Evolutionary conservation across 805 yeast genomes (phyloP).

Genomic region (Peterozyma toletana): DNA sequence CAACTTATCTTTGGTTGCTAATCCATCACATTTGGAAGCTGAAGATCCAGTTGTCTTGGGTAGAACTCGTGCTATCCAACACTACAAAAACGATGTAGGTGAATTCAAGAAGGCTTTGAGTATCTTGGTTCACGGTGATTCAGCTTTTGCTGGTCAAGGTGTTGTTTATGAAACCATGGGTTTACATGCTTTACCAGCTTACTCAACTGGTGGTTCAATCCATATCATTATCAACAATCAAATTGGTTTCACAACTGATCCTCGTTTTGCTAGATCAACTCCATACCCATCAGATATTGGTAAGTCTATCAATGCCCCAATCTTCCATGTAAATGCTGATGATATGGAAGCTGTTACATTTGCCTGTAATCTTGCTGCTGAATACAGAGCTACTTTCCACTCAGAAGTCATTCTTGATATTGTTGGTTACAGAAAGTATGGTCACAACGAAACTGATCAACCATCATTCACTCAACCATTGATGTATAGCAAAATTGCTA

Average conservation of each 20-base stretch:
- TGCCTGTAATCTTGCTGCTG: slow-evolving; percentile 94
- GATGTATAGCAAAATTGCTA: slow-evolving; percentile 88
- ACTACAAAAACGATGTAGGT: slow-evolving; percentile 82
- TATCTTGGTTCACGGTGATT: slow-evolving; percentile 95
- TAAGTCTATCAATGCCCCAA: slow-evolving; percentile 94
- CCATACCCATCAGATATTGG: slow-evolving; percentile 98
- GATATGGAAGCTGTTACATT: slow-evolving; percentile 91
- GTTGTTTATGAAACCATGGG: slow-evolving; percentile 99
- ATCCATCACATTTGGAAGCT: slow-evolving; percentile 98
- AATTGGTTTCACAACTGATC: slow-evolving; percentile 99
- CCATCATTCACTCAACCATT: slow-evolving; percentile 98
- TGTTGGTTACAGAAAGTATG: slow-evolving; percentile 97
- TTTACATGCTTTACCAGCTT: slow-evolving; percentile 84
- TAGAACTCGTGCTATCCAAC: slow-evolving; percentile 93
- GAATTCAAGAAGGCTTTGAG: slow-evolving; percentile 82
- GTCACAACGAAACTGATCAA: slow-evolving; percentile 99
- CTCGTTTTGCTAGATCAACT: slow-evolving; percentile 94
- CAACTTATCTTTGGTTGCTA: slow-evolving; percentile 92
- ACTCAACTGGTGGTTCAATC: slow-evolving; percentile 96
- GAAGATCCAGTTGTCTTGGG: slow-evolving; percentile 99
- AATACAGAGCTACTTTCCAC: slow-evolving; percentile 96
- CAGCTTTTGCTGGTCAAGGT: slow-evolving; percentile 99
- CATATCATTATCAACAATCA: slow-evolving; percentile 96
- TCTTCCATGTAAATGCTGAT: slow-evolving; percentile 98
- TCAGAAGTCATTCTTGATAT: slow-evolving; percentile 94